Evolutionary conservation across 108 stramenopile species (phyloP).

Genomic region (Discostella pseudostelligera): DNA sequence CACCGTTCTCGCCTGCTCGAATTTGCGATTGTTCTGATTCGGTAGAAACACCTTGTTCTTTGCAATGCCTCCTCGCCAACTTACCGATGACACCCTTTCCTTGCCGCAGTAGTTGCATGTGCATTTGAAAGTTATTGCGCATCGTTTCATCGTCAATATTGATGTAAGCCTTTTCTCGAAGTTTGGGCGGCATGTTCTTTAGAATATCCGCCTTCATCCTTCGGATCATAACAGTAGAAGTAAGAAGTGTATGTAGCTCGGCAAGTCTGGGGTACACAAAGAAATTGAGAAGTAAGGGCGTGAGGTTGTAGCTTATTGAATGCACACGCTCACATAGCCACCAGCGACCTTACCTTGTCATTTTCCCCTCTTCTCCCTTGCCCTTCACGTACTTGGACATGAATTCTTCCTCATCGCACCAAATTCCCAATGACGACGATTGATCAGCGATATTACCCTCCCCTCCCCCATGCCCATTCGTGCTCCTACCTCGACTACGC

Average conservation of each 20-base stretch:
- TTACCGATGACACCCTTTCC: slow-evolving; percentile 75
- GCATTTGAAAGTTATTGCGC: slow-evolving; percentile 48
- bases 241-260: slow-evolving; percentile 91
- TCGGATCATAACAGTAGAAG: slow-evolving; percentile 93
- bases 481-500: slow-evolving; percentile 41
- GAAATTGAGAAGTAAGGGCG: not conserved
- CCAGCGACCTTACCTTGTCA: slow-evolving; percentile 37
- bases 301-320: too few species aligned
- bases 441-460: slow-evolving; percentile 14
- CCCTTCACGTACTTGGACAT: slow-evolving; percentile 77
- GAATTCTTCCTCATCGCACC: slow-evolving; percentile 72
- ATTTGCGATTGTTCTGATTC: not conserved
- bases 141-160: slow-evolving; percentile 49
- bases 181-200: slow-evolving; percentile 85
- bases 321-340: too few species aligned
- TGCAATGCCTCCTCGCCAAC: slow-evolving; percentile 49
- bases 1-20: slow-evolving; percentile 25
- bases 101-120: slow-evolving; percentile 57
- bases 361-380: slow-evolving; percentile 21
- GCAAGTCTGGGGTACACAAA: slow-evolving; percentile 41
- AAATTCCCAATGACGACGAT: slow-evolving; percentile 49
- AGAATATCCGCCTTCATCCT: slow-evolving; percentile 93
- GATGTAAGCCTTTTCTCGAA: slow-evolving; percentile 67
- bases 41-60: not conserved
- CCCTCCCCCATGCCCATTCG: not conserved